Conservation (phyloP, 768 basidiomycete genomes). For the Lentinula guzmanii region DNA sequence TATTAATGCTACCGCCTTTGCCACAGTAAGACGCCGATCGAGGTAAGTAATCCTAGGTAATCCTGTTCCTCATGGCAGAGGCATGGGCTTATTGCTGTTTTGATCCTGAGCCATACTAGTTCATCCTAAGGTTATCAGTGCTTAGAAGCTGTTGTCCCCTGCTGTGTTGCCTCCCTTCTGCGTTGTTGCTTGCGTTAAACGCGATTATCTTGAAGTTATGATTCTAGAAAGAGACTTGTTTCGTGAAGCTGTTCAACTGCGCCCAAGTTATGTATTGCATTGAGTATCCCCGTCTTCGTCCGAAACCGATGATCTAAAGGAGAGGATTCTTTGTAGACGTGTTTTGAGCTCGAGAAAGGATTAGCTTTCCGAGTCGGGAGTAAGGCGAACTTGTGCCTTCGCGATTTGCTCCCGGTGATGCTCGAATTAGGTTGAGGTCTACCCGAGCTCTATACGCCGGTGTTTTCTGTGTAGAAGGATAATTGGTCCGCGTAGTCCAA, state of each 20-base stretch:
- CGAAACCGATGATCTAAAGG: background rate
- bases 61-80: background rate
- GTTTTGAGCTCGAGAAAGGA: background rate
- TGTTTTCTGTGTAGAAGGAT: background rate
- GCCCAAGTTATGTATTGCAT: background rate
- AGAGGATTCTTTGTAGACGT: background rate
- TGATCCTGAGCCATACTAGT: no score
- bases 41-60: no score
- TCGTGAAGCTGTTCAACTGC: background rate
- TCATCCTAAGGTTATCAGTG: background rate
- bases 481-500: constrained; percentile 1
- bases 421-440: background rate
- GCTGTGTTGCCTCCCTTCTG: background rate
- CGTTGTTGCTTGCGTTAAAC: no score
- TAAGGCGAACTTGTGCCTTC: background rate
- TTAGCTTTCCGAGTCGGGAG: background rate
- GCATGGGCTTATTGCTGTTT: background rate
- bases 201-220: no score
- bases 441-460: background rate
- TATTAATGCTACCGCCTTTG: background rate
- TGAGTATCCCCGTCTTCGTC: background rate
- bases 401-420: background rate
- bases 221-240: no score
- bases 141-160: background rate
- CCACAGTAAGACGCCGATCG: background rate